Evolutionary conservation across 2,329 filamentous ascomycete genomes (phyloP).

Genomic region (Gaeumannomyces tritici): DNA sequence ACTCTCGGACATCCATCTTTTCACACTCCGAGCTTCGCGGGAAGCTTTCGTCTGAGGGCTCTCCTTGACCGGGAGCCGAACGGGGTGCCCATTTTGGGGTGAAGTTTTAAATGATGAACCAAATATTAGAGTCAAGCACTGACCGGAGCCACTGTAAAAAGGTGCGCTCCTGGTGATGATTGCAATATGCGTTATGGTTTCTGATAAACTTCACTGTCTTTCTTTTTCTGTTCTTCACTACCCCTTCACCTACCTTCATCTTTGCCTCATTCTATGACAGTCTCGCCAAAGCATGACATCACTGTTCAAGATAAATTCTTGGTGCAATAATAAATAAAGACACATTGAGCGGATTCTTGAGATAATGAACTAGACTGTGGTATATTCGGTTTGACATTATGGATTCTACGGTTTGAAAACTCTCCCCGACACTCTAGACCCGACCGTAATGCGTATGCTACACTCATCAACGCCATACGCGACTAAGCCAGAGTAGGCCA

Average conservation of each 20-base stretch:
- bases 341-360: background rate
- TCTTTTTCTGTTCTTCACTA: background rate
- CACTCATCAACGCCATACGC: background rate
- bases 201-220: slow-evolving; percentile 22
- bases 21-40: slow-evolving; percentile 24
- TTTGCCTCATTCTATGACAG: too few relatives aligned
- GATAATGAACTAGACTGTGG: background rate
- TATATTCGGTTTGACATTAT: background rate
- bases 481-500: background rate
- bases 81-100: slow-evolving; percentile 31
- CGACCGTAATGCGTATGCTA: background rate
- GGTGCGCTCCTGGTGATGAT: slow-evolving; percentile 26
- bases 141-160: slow-evolving; percentile 41
- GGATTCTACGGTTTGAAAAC: background rate
- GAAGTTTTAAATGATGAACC: slow-evolving; percentile 80
- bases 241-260: background rate
- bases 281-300: too few relatives aligned
- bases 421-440: background rate
- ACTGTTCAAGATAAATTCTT: background rate
- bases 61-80: slow-evolving; percentile 6
- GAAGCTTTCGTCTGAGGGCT: slow-evolving; percentile 24
- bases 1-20: slow-evolving; percentile 3
- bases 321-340: background rate
- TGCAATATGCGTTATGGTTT: slow-evolving; percentile 28
- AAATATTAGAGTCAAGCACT: slow-evolving; percentile 99